phyloP scores from a whole-genome alignment of 352 stramenopile genomes.

The Aphanomyces euteiches region DNA sequence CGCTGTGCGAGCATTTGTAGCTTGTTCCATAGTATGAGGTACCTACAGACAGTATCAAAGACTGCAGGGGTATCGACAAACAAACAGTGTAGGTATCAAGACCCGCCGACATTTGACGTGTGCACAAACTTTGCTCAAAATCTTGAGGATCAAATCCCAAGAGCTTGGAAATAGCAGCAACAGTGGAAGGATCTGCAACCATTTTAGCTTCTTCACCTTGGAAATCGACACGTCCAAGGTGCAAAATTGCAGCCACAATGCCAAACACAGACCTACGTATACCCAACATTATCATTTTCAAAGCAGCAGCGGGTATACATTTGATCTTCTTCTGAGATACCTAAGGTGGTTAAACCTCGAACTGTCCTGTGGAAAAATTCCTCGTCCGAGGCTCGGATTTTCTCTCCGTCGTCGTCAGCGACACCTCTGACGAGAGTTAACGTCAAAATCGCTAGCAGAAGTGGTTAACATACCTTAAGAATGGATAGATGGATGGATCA shows the following conservation, averaged over 20 bases:
- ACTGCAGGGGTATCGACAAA: not conserved
- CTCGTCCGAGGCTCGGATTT: slow-evolving; percentile 43
- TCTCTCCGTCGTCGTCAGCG: slow-evolving; percentile 35
- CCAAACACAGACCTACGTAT: slow-evolving; percentile 34
- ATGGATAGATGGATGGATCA: slow-evolving; percentile 75
- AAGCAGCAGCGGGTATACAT: slow-evolving; percentile 52
- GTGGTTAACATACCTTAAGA: slow-evolving; percentile 49
- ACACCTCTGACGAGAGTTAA: slow-evolving; percentile 27
- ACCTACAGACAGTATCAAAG: slow-evolving; percentile 40
- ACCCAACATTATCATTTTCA: not conserved
- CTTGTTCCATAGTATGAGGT: slow-evolving; percentile 78
- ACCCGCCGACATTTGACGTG: slow-evolving; percentile 76
- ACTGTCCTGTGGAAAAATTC: slow-evolving; percentile 70
- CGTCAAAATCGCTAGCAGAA: slow-evolving; percentile 37
- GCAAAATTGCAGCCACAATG: slow-evolving; percentile 74
- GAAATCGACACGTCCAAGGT: slow-evolving; percentile 76
- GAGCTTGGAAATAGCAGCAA: slow-evolving; percentile 54
- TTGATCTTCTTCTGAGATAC: slow-evolving; percentile 62
- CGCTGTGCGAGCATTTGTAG: slow-evolving; percentile 69
- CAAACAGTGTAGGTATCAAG: slow-evolving; percentile 59
- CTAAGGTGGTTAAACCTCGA: slow-evolving; percentile 73
- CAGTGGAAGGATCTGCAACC: slow-evolving; percentile 32
- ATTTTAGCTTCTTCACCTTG: slow-evolving; percentile 51
- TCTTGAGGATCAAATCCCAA: slow-evolving; percentile 63
- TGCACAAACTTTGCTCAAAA: slow-evolving; percentile 64